Percentiles rank a stretch among this genome's conserved stretches.
Conservation (phyloP, 345 rosid species). For the Gossypium arboreum region DNA sequence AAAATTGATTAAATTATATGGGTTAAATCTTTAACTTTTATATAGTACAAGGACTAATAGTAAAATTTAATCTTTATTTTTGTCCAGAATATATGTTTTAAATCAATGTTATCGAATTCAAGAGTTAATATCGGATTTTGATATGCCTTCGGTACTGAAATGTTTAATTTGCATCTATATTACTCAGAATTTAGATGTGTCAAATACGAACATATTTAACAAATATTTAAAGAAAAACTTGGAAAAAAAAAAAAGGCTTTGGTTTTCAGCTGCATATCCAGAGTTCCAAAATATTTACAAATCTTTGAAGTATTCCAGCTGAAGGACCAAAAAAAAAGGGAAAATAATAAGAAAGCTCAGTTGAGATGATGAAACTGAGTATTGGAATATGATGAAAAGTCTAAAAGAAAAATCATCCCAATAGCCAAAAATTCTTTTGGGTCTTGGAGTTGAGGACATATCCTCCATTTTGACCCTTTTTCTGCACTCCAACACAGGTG, state of each 20-base stretch:
- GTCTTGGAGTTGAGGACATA: constrained; percentile 85
- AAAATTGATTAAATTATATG: too few relatives aligned
- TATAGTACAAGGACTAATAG: too few relatives aligned
- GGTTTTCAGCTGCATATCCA: background rate
- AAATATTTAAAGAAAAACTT: too few relatives aligned
- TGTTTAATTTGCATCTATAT: background rate
- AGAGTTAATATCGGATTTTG: background rate
- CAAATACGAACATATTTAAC: too few relatives aligned
- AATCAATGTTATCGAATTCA: background rate
- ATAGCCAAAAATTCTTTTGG: constrained; percentile 82
- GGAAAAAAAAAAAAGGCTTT: background rate
- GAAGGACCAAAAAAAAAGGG: background rate
- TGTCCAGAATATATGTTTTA: too few relatives aligned
- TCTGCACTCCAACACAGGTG: constrained; percentile 78
- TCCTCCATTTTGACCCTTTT: constrained; percentile 67
- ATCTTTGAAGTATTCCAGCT: background rate
- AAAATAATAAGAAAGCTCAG: background rate
- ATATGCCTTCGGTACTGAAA: background rate
- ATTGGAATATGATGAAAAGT: background rate
- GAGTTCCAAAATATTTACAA: too few relatives aligned
- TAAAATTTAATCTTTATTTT: too few relatives aligned
- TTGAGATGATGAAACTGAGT: background rate
- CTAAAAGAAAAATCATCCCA: constrained; percentile 38
- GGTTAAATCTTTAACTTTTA: too few relatives aligned
- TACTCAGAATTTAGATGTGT: too few relatives aligned